Conservation (phyloP, 306 rosid genomes). For the Chamaecrista fasciculata region DNA sequence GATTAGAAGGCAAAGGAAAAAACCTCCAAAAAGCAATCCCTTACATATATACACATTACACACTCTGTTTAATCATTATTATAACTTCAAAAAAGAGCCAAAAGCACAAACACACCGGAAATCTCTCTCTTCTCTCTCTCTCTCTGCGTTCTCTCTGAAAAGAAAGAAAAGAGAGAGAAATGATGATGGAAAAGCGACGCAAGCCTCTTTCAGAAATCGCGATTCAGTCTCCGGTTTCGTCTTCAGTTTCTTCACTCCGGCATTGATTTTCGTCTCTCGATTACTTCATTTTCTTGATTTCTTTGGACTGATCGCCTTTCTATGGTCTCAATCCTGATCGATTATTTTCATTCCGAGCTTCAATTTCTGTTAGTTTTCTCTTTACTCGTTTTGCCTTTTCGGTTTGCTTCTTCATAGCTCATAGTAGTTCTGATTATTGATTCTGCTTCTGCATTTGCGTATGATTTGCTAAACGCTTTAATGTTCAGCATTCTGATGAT, state of each 20-base stretch:
- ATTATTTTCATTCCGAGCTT: constrained; percentile 26
- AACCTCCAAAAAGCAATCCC: constrained; percentile 34
- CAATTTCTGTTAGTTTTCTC: neutral
- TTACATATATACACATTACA: neutral
- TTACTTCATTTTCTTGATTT: constrained; percentile 25
- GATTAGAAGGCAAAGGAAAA: constrained; percentile 26
- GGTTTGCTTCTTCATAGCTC: neutral
- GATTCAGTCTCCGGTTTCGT: constrained; percentile 33
- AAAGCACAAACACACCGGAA: constrained; percentile 1
- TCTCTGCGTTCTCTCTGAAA: neutral
- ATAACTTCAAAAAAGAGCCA: constrained; percentile 16
- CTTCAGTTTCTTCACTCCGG: constrained; percentile 31
- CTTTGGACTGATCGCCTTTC: constrained; percentile 26
- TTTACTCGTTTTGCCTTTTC: neutral
- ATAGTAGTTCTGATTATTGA: neutral
- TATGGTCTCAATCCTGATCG: neutral
- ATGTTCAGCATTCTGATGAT: neutral
- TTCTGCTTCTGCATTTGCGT: constrained; percentile 20
- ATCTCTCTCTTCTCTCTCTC: constrained; percentile 18
- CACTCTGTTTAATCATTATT: constrained; percentile 16
- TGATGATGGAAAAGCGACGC: constrained; percentile 1
- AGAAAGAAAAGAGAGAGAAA: neutral
- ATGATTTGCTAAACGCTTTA: neutral
- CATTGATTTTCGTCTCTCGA: constrained; percentile 26
- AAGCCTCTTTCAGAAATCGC: constrained; percentile 28